Conservation (phyloP, 1,284 basidiomycete genomes). For the Lentinula novae-zelandiae region DNA sequence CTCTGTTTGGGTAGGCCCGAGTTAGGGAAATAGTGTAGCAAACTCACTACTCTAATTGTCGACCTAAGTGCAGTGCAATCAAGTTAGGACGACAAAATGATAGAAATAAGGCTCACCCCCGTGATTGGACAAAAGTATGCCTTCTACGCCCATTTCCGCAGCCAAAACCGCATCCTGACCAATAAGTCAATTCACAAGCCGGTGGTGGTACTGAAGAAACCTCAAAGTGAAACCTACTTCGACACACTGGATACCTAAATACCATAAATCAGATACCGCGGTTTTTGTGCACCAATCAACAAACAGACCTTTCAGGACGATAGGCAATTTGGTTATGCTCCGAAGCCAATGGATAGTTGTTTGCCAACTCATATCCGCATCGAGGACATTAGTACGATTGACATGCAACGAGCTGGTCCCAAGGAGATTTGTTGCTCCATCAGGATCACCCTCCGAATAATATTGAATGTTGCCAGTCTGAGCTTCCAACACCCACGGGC, state of each 20-base stretch:
- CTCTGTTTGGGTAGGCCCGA: background rate
- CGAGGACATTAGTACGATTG: conserved; percentile 41
- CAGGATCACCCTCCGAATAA: conserved; percentile 28
- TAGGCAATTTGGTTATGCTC: conserved; percentile 71
- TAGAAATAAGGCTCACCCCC: conserved; percentile 53
- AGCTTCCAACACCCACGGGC: conserved; percentile 61
- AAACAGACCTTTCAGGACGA: conserved; percentile 75
- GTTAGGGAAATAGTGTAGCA: conserved; percentile 1
- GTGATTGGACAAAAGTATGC: conserved; percentile 87
- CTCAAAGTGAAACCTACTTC: conserved; percentile 41
- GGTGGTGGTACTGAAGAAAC: conserved; percentile 14
- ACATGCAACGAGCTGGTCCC: conserved; percentile 66
- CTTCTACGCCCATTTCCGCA: conserved; percentile 80
- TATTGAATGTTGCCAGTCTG: conserved; percentile 40
- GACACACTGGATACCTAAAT: conserved; percentile 70
- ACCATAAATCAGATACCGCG: conserved; percentile 10
- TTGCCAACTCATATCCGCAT: conserved; percentile 72
- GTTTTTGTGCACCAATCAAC: background rate
- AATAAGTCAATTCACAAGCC: conserved; percentile 34
- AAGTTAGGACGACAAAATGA: background rate
- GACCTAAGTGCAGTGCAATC: conserved; percentile 37
- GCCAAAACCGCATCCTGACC: conserved; percentile 79
- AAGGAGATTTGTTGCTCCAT: conserved; percentile 32
- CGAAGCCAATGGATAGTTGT: conserved; percentile 78
- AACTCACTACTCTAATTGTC: conserved; percentile 78